These are phyloP conservation scores for Puccinia triticina DNA, from an alignment of 1,284 basidiomycete genomes.

Conservation along the genomic window DNA sequence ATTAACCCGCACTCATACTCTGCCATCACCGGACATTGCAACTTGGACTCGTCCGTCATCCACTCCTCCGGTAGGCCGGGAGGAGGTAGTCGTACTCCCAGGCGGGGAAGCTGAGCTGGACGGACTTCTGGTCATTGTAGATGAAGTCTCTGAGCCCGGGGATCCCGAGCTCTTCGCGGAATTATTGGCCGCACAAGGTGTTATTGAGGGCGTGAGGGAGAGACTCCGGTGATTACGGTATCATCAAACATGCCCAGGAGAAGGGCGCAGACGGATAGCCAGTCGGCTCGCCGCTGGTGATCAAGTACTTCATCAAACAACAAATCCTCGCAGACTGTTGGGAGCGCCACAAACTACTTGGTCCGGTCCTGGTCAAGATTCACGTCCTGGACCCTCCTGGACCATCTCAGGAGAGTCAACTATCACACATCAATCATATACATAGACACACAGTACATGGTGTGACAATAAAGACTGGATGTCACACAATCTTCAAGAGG, in stretches of 20 bases:
- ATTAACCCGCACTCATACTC: no score
- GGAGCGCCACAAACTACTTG: constrained; percentile 89
- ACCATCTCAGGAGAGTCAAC: constrained; percentile 71
- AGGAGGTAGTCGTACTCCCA: no score
- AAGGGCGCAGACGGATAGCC: constrained; percentile 92
- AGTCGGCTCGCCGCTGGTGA: constrained; percentile 71
- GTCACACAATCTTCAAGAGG: no score
- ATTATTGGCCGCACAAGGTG: no score
- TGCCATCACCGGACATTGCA: constrained; percentile 65
- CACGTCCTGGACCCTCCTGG: constrained; percentile 98
- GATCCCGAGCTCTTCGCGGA: no score
- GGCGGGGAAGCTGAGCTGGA: no score
- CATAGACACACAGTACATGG: constrained; percentile 32
- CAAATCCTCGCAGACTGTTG: constrained; percentile 92
- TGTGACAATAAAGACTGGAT: no score
- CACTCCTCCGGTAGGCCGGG: constrained; percentile 80
- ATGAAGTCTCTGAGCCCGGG: no score
- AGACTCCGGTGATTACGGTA: constrained; percentile 95
- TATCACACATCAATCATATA: constrained; percentile 67
- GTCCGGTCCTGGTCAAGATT: constrained; percentile 97
- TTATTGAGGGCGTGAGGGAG: no score
- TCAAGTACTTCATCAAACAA: no score
- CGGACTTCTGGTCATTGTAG: no score
- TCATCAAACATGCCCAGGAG: constrained; percentile 87
- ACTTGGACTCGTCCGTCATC: constrained; percentile 77